Evolutionary conservation across 768 basidiomycete genomes (phyloP).

Genomic region (Phaeotremella skinneri): DNA sequence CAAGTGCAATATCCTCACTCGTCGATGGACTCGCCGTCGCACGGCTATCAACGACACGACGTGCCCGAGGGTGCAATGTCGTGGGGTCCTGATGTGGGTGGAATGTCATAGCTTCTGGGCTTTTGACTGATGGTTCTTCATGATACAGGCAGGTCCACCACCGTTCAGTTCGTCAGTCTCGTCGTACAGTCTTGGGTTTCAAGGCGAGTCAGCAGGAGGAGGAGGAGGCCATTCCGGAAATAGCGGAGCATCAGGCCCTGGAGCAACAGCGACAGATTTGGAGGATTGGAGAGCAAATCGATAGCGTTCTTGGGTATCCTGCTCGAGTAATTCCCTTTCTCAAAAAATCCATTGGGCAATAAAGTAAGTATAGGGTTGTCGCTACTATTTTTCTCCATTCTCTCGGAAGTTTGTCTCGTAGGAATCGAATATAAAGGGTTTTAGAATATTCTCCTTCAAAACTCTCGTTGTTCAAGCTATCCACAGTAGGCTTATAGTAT

Average conservation of each 20-base stretch:
- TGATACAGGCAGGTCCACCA: constrained; percentile 20
- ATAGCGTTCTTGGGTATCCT: constrained; percentile 1
- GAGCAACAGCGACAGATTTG: constrained; percentile 2
- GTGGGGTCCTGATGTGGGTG: constrained; percentile 29
- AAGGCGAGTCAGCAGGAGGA: not conserved
- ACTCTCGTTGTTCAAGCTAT: too few relatives aligned
- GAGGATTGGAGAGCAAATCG: constrained; percentile 6
- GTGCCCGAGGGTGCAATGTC: constrained; percentile 11
- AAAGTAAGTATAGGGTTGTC: too few relatives aligned
- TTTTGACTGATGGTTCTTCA: not conserved
- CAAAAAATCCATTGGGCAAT: not conserved
- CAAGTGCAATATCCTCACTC: constrained; percentile 12
- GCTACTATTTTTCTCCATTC: too few relatives aligned
- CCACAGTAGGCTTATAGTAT: too few relatives aligned
- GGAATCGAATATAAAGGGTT: too few relatives aligned
- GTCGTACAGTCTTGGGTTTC: constrained; percentile 1
- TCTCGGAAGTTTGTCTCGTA: too few relatives aligned
- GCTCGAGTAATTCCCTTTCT: too few relatives aligned
- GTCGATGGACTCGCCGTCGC: not conserved
- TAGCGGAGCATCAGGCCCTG: not conserved
- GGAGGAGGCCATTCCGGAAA: not conserved
- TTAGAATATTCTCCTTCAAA: too few relatives aligned
- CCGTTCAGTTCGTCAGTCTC: constrained; percentile 16
- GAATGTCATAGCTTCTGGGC: not conserved
- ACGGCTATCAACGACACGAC: constrained; percentile 10